Evolutionary conservation across 352 stramenopile genomes (phyloP), one percentile per base, ranked within the genome.

Genomic region (Phytophthora palmivora): DNA sequence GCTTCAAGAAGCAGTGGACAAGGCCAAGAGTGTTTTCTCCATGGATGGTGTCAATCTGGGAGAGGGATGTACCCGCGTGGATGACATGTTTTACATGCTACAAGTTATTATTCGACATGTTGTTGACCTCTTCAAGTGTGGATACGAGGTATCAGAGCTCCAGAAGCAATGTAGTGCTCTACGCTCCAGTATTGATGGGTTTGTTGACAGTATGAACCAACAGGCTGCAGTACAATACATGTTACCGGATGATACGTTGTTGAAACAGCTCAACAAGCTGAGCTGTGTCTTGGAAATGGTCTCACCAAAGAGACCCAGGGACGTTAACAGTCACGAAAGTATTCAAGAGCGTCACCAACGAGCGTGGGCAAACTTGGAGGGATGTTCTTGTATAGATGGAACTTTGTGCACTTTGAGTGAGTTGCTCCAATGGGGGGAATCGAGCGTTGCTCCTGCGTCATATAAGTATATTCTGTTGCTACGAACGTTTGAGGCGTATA

Each of bases 81-180:
- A 75, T 24, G 60, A 74, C 32, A 34, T 68, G 16, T 75, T 75
- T n/a, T 63, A 24, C 33, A 75, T 75, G 67, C 61, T 75, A 12
- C 49, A 70, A 58, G 28, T 45, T 15, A 32, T 75, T 19, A 32
- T 60, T 19, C 18, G 42, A 14, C 12, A 59, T 16, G 16, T 39
- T 12, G 37, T 71, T 26, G 49, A 61, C 3, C 38, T 71, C 6
- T n/a, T 67, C 12, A 55, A 64, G 9, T 37, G n/a, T 16, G 63
- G 58, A 11, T 75, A 71, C 30, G 34, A 75, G 8, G 57, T 64
- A 2, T 56, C 43, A 8, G 6, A 1, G n/a, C 8, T 71, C 1
- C 12, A 67, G 19, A 19, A 46, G 12, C 34, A 64, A 18, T 75
- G 48, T 22, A n/a, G 1, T 30, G n/a, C 14, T 10, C 6, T 72